Base-by-base conservation (phyloP, 2,329 filamentous ascomycete species). In the Epichloe gansuensis region DNA sequence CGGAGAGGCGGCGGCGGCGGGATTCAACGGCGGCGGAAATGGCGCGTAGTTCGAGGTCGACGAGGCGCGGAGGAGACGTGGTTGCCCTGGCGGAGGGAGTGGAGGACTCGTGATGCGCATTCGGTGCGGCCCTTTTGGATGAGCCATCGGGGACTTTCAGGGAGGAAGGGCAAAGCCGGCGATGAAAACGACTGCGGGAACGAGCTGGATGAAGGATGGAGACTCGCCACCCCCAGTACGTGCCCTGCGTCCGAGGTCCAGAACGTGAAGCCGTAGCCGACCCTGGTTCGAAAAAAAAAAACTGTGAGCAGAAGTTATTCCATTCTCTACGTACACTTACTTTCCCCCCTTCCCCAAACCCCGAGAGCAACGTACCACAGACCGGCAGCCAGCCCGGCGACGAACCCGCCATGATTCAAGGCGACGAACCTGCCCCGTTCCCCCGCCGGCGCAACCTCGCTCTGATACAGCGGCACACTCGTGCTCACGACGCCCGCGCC, bases 361-460 rank as follows among this genome's bases (percentile, higher is more conserved):
- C 17, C 17, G 17, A 21, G 17, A 21, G 17, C 40, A 4, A 44
- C 66, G 38, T 62, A 79, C 77, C 77, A 80, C 52, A 80, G 77
- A 0, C 77, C 77, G 5, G 60, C 58, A 1, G 76, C 75, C 6
- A 80, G 62, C 3, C 78, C 78, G 2, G 70, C 69, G 25, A 81
- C 72, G 53, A 81, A 74, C 3, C 78, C 78, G 44, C 80, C 70
- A 50, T 81, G 78, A 57, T 81, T 81, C 63, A 81, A 69, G 9
- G 80, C 76, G 1, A 81, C 77, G 53, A 76, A 77, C 54, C 70
- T 71, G 3, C 78, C 78, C 7, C 78, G 69, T 52, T 78, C 67
- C 12, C 66, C 68, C 0, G 77, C 74, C 0, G 77, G 77, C 0
- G 77, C 68, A 21, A 81, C 70, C 60, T 81, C 77, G 58, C 76